Conservation (phyloP, 148 eudicot species). For the Chenopodium suecicum region DNA sequence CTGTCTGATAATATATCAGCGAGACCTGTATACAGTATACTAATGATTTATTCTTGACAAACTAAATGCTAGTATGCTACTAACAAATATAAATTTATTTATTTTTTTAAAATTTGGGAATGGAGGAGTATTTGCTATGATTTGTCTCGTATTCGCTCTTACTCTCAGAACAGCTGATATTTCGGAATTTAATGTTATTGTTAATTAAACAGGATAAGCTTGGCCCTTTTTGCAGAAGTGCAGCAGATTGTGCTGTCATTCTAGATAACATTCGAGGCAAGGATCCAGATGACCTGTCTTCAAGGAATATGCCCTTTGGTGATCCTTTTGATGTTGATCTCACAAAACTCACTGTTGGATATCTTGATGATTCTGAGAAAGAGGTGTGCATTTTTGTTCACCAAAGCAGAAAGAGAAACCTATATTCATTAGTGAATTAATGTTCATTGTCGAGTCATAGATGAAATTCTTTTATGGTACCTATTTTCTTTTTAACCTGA, state of each 20-base stretch:
- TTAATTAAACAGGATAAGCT: slow-evolving; percentile 69
- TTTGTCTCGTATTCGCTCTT: background rate
- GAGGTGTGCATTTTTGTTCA: slow-evolving; percentile 45
- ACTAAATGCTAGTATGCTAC: background rate
- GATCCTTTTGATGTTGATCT: slow-evolving; percentile 85
- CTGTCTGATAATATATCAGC: background rate
- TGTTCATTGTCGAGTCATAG: background rate
- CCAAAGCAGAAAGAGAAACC: background rate
- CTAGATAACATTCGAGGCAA: slow-evolving; percentile 71
- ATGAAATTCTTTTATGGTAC: background rate
- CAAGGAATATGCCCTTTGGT: slow-evolving; percentile 53
- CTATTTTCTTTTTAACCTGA: background rate
- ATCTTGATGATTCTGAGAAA: slow-evolving; percentile 84
- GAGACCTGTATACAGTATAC: background rate
- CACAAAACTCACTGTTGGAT: slow-evolving; percentile 75
- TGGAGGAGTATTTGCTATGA: background rate
- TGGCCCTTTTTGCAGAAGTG: slow-evolving; percentile 89
- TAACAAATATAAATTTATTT: too few relatives aligned
- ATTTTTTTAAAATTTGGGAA: too few relatives aligned
- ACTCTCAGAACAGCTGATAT: background rate
- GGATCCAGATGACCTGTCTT: slow-evolving; percentile 83
- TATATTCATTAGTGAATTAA: background rate
- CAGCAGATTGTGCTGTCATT: slow-evolving; percentile 73
- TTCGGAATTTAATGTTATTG: background rate
- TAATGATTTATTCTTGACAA: background rate